Conservation (phyloP, 495 filamentous ascomycete genomes). For the Penicillium odoratum region DNA sequence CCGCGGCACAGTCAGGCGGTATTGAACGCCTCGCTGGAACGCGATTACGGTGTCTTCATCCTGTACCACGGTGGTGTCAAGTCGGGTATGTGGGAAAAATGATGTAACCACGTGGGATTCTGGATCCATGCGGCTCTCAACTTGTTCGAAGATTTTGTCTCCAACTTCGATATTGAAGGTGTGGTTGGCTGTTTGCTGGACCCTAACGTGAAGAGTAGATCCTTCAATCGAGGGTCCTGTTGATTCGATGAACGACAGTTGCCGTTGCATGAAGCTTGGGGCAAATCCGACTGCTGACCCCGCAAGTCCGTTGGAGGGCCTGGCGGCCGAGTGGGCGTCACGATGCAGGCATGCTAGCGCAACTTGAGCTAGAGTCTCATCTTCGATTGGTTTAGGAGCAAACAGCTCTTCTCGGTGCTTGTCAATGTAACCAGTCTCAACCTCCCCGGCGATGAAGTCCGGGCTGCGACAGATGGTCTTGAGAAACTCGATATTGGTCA, state of each 20-base stretch:
- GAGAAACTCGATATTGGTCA: constrained; percentile 96
- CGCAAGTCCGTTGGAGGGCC: constrained; percentile 24
- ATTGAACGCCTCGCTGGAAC: constrained; percentile 82
- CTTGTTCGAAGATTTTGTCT: constrained; percentile 46
- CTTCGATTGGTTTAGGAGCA: constrained; percentile 45
- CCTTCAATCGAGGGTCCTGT: constrained; percentile 25
- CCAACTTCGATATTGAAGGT: constrained; percentile 66
- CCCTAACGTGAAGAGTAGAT: constrained; percentile 59
- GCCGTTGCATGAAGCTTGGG: constrained; percentile 51
- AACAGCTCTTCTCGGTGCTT: constrained; percentile 81
- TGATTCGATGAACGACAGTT: constrained; percentile 53
- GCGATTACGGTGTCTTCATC: constrained; percentile 69
- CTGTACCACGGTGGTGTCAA: constrained; percentile 77
- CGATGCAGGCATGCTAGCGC: constrained; percentile 68
- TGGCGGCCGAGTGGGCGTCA: constrained; percentile 22
- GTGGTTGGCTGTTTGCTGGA: constrained; percentile 62
- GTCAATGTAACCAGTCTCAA: constrained; percentile 95
- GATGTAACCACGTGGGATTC: constrained; percentile 44
- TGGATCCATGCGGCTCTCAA: constrained; percentile 44
- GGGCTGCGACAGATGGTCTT: constrained; percentile 79
- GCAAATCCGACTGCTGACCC: constrained; percentile 53
- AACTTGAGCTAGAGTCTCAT: constrained; percentile 78
- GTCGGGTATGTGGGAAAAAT: constrained; percentile 72
- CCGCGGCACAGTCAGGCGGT: constrained; percentile 62
- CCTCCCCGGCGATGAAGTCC: constrained; percentile 81